Evolutionary conservation across 1,284 basidiomycete species (phyloP).

Genomic region (Apiotrichum mycotoxinovorans): DNA sequence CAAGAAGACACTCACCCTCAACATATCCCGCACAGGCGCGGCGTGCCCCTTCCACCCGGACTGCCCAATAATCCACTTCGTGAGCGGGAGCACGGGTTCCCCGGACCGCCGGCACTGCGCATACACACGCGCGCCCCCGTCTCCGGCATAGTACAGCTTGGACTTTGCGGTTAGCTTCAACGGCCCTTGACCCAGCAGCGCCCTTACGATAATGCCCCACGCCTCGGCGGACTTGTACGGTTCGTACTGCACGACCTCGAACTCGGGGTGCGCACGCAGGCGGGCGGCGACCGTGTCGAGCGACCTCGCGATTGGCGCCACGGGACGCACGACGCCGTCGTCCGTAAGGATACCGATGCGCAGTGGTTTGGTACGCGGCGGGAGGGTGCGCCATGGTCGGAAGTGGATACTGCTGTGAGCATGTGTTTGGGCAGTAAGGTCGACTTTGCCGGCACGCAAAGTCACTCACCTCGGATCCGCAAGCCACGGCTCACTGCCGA

Average conservation of each 20-base stretch:
- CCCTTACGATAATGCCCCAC: slow-evolving; percentile 37
- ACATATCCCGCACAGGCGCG: slow-evolving; percentile 18
- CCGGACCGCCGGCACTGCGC: slow-evolving; percentile 21
- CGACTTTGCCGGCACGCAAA: too few species aligned
- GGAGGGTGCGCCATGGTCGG: background rate
- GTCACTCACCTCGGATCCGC: slow-evolving; percentile 17
- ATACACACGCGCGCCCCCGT: slow-evolving; percentile 27
- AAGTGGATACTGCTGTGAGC: slow-evolving; percentile 4
- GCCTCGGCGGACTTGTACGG: slow-evolving; percentile 22
- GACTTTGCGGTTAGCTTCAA: slow-evolving; percentile 10
- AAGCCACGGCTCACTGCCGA: slow-evolving; percentile 29
- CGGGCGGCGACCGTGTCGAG: slow-evolving; percentile 33
- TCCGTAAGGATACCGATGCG: background rate
- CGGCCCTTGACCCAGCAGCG: too few species aligned
- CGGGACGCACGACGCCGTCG: slow-evolving; percentile 28
- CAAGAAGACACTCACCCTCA: slow-evolving; percentile 13
- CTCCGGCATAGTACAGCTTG: slow-evolving; percentile 44
- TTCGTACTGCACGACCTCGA: slow-evolving; percentile 34
- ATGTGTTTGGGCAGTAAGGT: too few species aligned
- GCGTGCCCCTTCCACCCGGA: background rate
- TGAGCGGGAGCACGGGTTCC: slow-evolving; percentile 40
- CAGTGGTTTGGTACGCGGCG: slow-evolving; percentile 3
- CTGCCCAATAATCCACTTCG: slow-evolving; percentile 34
- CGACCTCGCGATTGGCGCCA: slow-evolving; percentile 44
- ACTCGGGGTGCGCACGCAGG: slow-evolving; percentile 24